Base-by-base conservation (phyloP, 2,329 filamentous ascomycete species). In the Scedosporium boydii region DNA sequence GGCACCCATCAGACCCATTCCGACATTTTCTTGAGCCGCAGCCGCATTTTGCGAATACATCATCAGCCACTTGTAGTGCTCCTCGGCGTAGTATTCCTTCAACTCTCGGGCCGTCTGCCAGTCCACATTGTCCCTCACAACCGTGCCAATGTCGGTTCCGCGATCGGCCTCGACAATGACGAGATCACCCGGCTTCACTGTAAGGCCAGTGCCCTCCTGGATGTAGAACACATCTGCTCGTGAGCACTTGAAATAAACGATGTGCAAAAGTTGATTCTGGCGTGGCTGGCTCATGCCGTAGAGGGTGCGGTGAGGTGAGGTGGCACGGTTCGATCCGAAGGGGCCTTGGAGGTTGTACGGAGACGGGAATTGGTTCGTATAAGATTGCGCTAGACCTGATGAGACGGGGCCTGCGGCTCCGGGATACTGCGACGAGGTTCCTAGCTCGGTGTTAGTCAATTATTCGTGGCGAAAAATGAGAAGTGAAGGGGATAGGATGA, bases 51-150 rank as follows among this genome's bases (percentile, higher is more conserved):
- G 88, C 1, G 92, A 96, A 74, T 97, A 99, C 90, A 98, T 95
- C 89, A 98, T 96, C 61, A 99, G 82, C 91, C 93, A 98, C 70
- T 92, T 93, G 77, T 96, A 97, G 73, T 99, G 95, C 72, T 98
- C 92, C 72, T 97, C 91, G 2, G 90, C 90, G 67, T 93, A 96
- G 68, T 95, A 88, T 68, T 96, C 91, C 73, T 97, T 96, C 67
- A 92, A 78, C 58, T 95, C 89, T 70, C 95, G 93, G 7, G 95
- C 95, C 60, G 88, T 85, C 67, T 92, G 88, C 82, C 92, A 92
- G 65, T 91, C 90, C 46, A 98, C 87, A 68, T 96, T 93, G 66
- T 92, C 90, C 67, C 90, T 87, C 60, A 91, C 89, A 29, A 99
- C 93, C 27, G 93, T 96, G 55, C 95, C 96, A 42, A 99, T 83